Percentiles rank a stretch among this genome's conserved stretches.
Evolutionary conservation across 192 early-diverging fungal species (phyloP).

Genomic region (Backusella luteola): DNA sequence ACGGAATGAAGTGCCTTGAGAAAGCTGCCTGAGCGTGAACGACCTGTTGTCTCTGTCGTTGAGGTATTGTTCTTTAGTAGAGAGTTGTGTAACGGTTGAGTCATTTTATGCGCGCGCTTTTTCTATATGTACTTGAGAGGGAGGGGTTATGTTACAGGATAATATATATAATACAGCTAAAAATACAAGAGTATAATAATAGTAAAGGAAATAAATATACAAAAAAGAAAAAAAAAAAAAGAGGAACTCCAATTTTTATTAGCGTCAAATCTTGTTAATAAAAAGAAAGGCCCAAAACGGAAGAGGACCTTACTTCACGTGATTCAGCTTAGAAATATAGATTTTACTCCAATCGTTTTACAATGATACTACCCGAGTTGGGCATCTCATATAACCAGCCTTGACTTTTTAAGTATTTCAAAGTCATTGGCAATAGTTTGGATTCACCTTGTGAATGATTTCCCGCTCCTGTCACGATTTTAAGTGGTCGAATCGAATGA

Average conservation of each 20-base stretch:
- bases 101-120: conserved; percentile 2
- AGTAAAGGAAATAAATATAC: not conserved
- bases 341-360: conserved; percentile 36
- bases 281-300: no score
- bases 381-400: conserved; percentile 55
- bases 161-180: not conserved
- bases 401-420: conserved; percentile 46
- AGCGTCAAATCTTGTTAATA: not conserved
- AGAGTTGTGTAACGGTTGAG: conserved; percentile 11
- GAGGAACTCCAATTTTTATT: not conserved
- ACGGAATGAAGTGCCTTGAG: not conserved
- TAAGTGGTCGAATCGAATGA: conserved; percentile 41
- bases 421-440: conserved; percentile 52
- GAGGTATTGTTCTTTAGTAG: conserved; percentile 7
- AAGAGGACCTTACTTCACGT: no score
- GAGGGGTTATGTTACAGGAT: not conserved
- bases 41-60: not conserved
- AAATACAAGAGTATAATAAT: not conserved
- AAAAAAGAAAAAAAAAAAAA: not conserved
- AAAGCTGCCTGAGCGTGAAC: conserved; percentile 2
- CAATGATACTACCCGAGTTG: conserved; percentile 52
- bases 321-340: no score
- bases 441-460: conserved; percentile 61
- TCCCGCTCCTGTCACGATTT: conserved; percentile 67
- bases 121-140: not conserved